Base-by-base conservation (phyloP, 1,284 basidiomycete species). In the Sutorius eximius region DNA sequence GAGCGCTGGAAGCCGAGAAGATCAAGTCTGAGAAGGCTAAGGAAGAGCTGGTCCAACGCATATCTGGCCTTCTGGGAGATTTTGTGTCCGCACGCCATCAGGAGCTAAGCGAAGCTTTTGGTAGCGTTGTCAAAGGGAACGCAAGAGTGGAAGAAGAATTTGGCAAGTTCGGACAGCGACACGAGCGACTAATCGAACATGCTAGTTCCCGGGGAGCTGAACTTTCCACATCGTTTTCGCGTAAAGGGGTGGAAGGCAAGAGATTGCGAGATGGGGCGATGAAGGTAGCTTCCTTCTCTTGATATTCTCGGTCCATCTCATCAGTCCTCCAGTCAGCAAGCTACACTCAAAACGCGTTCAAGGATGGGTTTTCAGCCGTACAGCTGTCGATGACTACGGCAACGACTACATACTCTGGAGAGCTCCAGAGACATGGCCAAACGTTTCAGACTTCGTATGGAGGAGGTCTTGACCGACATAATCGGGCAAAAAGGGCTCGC, bases 1-100 rank as follows among this genome's bases (percentile, higher is more conserved):
- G 77, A 24, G 74, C 92, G 57, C 73, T 95, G 3, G 80, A 85
- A 57, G 73, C 80, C 5, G 91, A 95, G 71, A 83, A 81, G 65
- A 66, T 71, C 6, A 87, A 83, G 59, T 80, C 85, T 0, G 81
- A 85, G 29, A 81, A 79, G 49, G 81, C 89, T 2, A 87, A 86
- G 59, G 83, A 86, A 37, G 86, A 89, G 45, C 72, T 96, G 7
- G 73, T 93, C 40, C 79, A 86, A 45, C 85, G 85, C 36, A 79
- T 96, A 53, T 87, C 89, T 0, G 75, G 76, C 7, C 75, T 94
- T 57, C 73, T 96, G 3, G 81, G 81, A 20, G 85, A 83, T 18
- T 94, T 89, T 68, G 80, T 86, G 12, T 74, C 81, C 27, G 78
- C 86, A 45, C 83, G 90, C 33, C 87, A 94, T 63, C 75, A 79